These are phyloP conservation scores for Solanum piurae DNA, from an alignment of 257 asterid species.

Conservation along the genomic window DNA sequence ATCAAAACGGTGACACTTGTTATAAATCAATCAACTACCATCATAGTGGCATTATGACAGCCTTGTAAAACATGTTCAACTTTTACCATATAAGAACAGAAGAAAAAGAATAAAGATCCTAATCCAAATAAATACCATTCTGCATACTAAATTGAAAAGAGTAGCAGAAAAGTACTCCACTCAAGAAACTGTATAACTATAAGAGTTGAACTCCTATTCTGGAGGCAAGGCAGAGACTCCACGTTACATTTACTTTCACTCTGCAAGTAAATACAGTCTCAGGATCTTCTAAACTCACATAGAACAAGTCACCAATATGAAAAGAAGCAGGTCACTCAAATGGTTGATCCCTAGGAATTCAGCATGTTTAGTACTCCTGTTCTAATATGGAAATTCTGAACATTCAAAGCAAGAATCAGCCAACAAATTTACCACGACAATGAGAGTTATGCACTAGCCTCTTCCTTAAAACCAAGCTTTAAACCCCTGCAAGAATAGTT, in stretches of 20 bases:
- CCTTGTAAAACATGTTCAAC: neutral
- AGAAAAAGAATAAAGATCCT: neutral
- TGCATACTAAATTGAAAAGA: neutral
- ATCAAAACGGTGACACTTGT: neutral
- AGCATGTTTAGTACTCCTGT: neutral
- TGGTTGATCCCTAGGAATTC: neutral
- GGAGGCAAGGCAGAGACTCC: neutral
- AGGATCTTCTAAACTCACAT: neutral
- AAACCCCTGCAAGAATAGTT: neutral
- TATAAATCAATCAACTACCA: neutral
- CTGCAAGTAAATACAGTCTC: neutral
- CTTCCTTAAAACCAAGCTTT: neutral
- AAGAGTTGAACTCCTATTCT: neutral
- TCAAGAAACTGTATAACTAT: neutral
- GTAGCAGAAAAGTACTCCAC: neutral
- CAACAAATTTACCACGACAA: neutral
- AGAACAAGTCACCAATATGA: neutral
- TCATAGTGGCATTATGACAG: neutral
- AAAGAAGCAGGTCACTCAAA: neutral
- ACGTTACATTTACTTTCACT: neutral
- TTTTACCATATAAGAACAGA: neutral
- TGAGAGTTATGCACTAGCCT: neutral
- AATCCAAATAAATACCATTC: neutral
- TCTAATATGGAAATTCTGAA: neutral
- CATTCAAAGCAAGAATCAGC: neutral